Evolutionary conservation across 83 land plant species (phyloP).

Genomic region (Thuja plicata): DNA sequence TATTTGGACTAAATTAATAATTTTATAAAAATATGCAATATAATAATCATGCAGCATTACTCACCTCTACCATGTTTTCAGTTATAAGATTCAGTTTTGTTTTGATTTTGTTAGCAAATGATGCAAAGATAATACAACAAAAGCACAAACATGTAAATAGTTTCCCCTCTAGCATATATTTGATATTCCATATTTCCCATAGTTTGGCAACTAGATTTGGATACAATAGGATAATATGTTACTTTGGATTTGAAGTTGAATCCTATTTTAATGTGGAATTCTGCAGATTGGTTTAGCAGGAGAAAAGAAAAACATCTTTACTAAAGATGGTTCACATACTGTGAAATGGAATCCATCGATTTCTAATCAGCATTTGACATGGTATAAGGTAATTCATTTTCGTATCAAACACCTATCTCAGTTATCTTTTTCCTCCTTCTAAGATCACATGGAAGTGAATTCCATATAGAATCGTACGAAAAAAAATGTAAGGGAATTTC

Average conservation of each 20-base stretch:
- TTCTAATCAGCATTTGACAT: background rate
- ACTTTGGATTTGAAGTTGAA: background rate
- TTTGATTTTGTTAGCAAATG: too few species aligned
- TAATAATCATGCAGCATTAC: too few species aligned
- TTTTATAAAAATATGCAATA: too few species aligned
- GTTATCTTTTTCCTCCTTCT: background rate
- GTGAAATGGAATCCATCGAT: slow-evolving; percentile 3
- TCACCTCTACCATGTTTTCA: too few species aligned
- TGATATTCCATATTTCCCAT: background rate
- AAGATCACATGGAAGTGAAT: background rate
- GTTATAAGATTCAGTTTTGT: too few species aligned
- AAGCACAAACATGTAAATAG: too few species aligned
- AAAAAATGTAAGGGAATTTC: too few species aligned
- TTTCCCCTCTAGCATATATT: too few species aligned
- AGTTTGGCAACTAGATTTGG: background rate
- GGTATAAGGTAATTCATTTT: slow-evolving; percentile 3
- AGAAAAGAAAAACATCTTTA: background rate
- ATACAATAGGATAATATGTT: background rate
- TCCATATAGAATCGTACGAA: background rate
- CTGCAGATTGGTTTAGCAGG: background rate
- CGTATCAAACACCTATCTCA: background rate
- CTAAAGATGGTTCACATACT: background rate
- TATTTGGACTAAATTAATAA: too few species aligned
- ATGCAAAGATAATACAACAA: too few species aligned
- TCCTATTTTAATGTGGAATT: background rate